Evolutionary conservation across 768 basidiomycete genomes (phyloP).

Genomic region (Boletellus emodensis): DNA sequence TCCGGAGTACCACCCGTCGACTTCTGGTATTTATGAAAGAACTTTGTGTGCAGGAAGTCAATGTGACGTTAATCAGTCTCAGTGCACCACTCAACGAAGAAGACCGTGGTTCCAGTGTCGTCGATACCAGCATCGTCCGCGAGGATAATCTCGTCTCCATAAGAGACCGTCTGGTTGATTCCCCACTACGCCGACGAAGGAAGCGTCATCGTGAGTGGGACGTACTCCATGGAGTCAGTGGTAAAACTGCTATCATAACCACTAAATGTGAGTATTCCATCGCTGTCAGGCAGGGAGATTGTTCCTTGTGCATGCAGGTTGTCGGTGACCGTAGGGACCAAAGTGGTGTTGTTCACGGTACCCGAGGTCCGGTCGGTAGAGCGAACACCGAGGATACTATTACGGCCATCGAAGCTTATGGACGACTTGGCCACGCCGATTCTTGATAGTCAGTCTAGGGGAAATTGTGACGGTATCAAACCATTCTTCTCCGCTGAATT

Average conservation of each 20-base stretch:
- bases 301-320: slow-evolving; percentile 28
- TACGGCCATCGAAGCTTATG: too few species aligned
- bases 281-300: slow-evolving; percentile 22
- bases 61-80: background rate
- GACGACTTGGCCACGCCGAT: too few species aligned
- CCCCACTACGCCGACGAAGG: slow-evolving; percentile 28
- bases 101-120: slow-evolving; percentile 27
- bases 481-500: too few species aligned
- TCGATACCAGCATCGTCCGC: slow-evolving; percentile 24
- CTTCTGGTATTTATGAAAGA: slow-evolving; percentile 12
- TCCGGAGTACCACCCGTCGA: slow-evolving; percentile 12
- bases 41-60: slow-evolving; percentile 8
- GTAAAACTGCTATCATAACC: slow-evolving; percentile 13
- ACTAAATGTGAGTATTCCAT: slow-evolving; percentile 23
- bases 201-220: slow-evolving; percentile 17
- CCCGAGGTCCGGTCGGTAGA: too few species aligned
- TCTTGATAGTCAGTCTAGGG: too few species aligned
- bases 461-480: too few species aligned
- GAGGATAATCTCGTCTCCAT: slow-evolving; percentile 15
- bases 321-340: slow-evolving; percentile 33
- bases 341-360: background rate
- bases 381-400: too few species aligned
- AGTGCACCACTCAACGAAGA: slow-evolving; percentile 7
- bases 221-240: slow-evolving; percentile 16
- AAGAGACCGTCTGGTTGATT: slow-evolving; percentile 23